phyloP scores from a whole-genome alignment of 2,329 filamentous ascomycete species.

The Didymella lethalis region DNA sequence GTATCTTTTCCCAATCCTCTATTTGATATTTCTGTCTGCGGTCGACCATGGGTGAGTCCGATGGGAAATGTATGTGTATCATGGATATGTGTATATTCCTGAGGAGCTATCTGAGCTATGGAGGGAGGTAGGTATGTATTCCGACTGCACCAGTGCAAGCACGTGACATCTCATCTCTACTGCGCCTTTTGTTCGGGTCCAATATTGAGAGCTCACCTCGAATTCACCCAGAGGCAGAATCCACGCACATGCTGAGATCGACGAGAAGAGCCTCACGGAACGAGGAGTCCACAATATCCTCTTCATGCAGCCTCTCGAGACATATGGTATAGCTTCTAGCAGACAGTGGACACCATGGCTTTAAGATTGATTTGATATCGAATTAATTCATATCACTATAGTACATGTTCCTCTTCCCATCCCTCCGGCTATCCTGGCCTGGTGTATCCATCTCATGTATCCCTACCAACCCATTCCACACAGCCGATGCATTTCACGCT shows the following conservation, averaged over 20 bases:
- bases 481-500: background rate
- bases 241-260: no score
- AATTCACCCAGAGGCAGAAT: background rate
- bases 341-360: no score
- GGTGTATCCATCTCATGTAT: background rate
- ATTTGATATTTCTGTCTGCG: background rate
- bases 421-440: background rate
- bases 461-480: background rate
- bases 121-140: no score
- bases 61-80: no score
- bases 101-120: no score
- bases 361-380: background rate
- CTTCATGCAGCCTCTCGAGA: background rate
- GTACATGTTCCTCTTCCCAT: background rate
- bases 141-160: no score
- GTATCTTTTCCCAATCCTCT: background rate
- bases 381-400: background rate
- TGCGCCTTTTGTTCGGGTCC: background rate
- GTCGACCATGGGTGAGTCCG: background rate
- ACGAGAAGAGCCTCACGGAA: no score
- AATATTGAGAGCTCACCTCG: background rate
- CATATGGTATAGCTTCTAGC: background rate
- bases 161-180: background rate
- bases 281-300: no score
- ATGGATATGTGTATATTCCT: no score